Evolutionary conservation across 495 filamentous ascomycete species (phyloP), one percentile per base, ranked within the genome.

Genomic region (Podospora bellae-mahoneyi): DNA sequence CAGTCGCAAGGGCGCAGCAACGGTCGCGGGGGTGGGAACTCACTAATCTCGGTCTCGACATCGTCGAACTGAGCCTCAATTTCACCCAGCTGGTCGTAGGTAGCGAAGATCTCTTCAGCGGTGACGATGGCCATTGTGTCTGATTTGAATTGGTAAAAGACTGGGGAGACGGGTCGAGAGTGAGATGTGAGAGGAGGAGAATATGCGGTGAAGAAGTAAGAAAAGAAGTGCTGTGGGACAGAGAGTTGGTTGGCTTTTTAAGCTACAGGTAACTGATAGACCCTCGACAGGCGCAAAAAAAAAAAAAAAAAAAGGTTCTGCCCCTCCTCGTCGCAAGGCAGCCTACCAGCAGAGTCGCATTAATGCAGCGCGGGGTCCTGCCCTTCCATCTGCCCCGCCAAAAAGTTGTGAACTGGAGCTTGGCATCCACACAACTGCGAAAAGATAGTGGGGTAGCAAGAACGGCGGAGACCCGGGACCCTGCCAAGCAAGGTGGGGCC

Each of bases 1-100:
- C 48, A 0, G 23, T 30, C 39, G 27, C 26, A 19, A 13, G 15
- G 39, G 15, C 39, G 9, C 15, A 30, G 53, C 28, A 56, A 32
- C 28, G 32, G 18, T 9, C 13, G 55, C 55, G 3, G 18, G n/a
- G 55, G 55, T 15, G 23, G 23, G 1, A 26, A 83, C 86, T 78
- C 77, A 92, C 90, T 86, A 66, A 90, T 90, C 67, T 91, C 85
- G 9, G 82, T 81, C 75, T 92, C 90, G 19, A 84, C 86, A 64
- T 89, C 83, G 59, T 91, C 88, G 64, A 92, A 91, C 19, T 91
- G 87, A 65, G 82, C 84, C 82, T 92, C 90, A 60, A 92, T 79
- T 44, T 85, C 84, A 23, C 83, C 81, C 15, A 92, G 80, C 64
- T 89, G 83, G 74, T 83, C 83, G 69, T 84, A 88, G 26, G 79